Base-by-base conservation (phyloP, 345 rosid genomes). In the Citropsis articulata region DNA sequence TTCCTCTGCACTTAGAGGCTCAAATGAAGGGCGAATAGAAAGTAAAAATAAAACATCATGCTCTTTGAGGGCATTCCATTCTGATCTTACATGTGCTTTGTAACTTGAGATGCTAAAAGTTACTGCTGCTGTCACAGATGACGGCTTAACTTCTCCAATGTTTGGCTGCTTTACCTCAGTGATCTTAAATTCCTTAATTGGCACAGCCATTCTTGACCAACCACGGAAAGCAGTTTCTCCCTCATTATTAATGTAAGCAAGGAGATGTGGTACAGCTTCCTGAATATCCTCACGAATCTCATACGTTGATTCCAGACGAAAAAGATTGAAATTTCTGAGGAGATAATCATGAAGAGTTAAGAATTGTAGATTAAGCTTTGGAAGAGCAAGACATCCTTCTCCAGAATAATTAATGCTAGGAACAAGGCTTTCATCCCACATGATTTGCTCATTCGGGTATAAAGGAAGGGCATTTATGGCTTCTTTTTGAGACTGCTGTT, bases 231-330 rank as follows among this genome's bases (percentile, higher is more conserved):
- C 92, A 79, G 97, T 78, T 60, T 92, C 94, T 74, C 98, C 99
- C 82, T 94, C 98, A 42, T 86, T 92, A 82, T 96, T 87, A 73
- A 92, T 92, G 84, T 90, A 87, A 2, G 97, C 92, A 84, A 92
- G 97, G 79, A 94, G 98, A 79, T 94, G 98, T 0, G 99, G 99
- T 35, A 92, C 88, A 79, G 99, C 97, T 86, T 94, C 99, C 81
- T 96, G 99, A 82, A 96, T 96, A 84, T 96, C 98, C 88, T 96
- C 99, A 10, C 99, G 99, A 77, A 96, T 96, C 92, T 94, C 98
- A 85, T 96, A 96, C 9, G 98, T 96, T 73, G 99, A 96, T 83
- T 96, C 99, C 69, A 96, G 92, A 59, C 98, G 99, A 75, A 96
- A 96, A 78, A 96, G 97, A 86, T 96, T 94, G 88, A 96, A 96